Conservation (phyloP, 1,284 basidiomycete genomes). For the Rhizopogon hawkerae region DNA sequence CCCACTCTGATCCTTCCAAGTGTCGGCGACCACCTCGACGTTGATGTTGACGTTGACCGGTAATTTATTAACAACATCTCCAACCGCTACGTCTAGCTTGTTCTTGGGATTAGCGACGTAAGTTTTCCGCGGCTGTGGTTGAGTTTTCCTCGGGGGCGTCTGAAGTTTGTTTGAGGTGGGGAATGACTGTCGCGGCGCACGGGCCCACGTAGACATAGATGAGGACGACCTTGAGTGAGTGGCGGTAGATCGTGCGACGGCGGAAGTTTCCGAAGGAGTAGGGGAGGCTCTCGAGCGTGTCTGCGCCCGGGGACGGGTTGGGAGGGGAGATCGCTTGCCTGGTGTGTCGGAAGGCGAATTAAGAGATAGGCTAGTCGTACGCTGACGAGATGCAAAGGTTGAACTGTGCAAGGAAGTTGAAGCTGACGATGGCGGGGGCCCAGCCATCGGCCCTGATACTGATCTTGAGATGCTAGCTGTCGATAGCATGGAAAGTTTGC, state of each 20-base stretch:
- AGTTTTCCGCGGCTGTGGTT: slow-evolving; percentile 41
- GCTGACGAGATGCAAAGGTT: slow-evolving; percentile 74
- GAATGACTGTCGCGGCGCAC: slow-evolving; percentile 56
- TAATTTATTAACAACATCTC: slow-evolving; percentile 82
- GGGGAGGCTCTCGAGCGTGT: slow-evolving; percentile 47
- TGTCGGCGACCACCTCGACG: slow-evolving; percentile 72
- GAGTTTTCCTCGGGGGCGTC: slow-evolving; percentile 37
- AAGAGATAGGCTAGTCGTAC: slow-evolving; percentile 57
- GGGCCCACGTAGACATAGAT: slow-evolving; percentile 56
- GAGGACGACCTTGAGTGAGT: slow-evolving; percentile 35
- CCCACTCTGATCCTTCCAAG: slow-evolving; percentile 85
- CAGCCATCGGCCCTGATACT: slow-evolving; percentile 28
- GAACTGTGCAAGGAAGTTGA: slow-evolving; percentile 43
- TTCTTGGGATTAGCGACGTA: slow-evolving; percentile 83
- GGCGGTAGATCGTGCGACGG: slow-evolving; percentile 29
- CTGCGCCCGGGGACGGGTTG: slow-evolving; percentile 35
- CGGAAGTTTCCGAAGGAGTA: slow-evolving; percentile 43
- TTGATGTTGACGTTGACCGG: slow-evolving; percentile 75
- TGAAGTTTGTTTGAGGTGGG: slow-evolving; percentile 33
- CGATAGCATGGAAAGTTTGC: slow-evolving; percentile 23
- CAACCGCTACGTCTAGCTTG: slow-evolving; percentile 87
- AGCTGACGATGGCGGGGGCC: slow-evolving; percentile 20
- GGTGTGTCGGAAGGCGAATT: slow-evolving; percentile 28
- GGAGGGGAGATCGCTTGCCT: slow-evolving; percentile 26
- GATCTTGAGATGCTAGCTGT: slow-evolving; percentile 22